Base-by-base conservation (phyloP, 441 rosid species). In the Populus hybrid region DNA sequence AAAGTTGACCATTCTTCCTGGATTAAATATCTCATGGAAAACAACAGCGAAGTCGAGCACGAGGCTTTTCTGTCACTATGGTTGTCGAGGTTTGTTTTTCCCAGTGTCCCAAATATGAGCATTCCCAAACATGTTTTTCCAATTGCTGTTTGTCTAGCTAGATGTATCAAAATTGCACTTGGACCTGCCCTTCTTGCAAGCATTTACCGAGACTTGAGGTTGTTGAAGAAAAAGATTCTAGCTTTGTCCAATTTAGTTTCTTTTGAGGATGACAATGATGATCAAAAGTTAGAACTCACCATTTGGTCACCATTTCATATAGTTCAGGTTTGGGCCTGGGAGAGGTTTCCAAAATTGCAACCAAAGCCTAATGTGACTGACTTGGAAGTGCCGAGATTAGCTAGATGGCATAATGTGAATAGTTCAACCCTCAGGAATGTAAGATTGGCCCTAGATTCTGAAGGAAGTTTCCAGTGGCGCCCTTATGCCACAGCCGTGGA, bases 241-340 rank as follows among this genome's bases (percentile, higher is more conserved):
- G 70, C 74, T 67, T 28, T 59, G 26, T 4, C 83, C n/a, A 16
- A 2, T 35, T 42, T 3, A 32, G 30, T 1, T 64, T 11, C 8
- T 81, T 76, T 40, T 26, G 34, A 57, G 66, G 42, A 72, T 23
- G 32, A 8, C 12, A 61, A 81, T 72, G 71, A 8, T 8, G 9
- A 40, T 71, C 9, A 2, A 16, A 36, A 73, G 12, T 57, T 71
- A 18, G 69, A 63, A 9, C 20, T 64, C 26, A 30, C 73, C 72
- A 65, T 87, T 73, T 66, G 77, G 80, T 88, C 92, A 66, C 93
- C 89, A 12, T 79, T 90, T 77, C 87, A 84, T 78, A 42, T 91
- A 67, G 88, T 90, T 20, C 92, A 86, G 74, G 76, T 87, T 7
- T 90, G 91, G 92, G 76, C 78, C 2, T 90, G 93, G 96, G 93